A percentile compares a stretch with the other conserved stretches of the same genome.
Evolutionary conservation across 257 asterid genomes (phyloP).

Genomic region (Solanum dulcamara): DNA sequence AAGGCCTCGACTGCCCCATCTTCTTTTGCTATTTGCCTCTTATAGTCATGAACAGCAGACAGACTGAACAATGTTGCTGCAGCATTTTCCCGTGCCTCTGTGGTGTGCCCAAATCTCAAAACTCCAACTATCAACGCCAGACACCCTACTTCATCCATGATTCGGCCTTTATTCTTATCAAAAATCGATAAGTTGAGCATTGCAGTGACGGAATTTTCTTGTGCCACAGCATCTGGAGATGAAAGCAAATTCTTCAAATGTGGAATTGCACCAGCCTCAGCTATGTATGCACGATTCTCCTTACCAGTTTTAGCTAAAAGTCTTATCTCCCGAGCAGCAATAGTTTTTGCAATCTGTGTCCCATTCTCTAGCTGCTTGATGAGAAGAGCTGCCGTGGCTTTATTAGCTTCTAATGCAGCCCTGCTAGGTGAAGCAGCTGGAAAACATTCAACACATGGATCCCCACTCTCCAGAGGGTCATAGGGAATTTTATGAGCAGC

Average conservation of each 20-base stretch:
- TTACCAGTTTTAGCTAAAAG: constrained; percentile 67
- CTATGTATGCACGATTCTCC: constrained; percentile 71
- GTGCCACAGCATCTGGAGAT: constrained; percentile 53
- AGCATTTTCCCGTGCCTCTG: constrained; percentile 84
- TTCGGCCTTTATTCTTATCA: constrained; percentile 66
- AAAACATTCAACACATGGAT: constrained; percentile 22
- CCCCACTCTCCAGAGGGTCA: constrained; percentile 47
- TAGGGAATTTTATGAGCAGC: constrained; percentile 51
- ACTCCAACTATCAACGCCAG: constrained; percentile 53
- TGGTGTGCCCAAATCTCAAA: constrained; percentile 54
- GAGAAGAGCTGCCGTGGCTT: constrained; percentile 51
- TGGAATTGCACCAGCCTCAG: constrained; percentile 81
- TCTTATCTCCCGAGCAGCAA: constrained; percentile 77
- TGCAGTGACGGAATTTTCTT: constrained; percentile 88
- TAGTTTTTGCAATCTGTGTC: constrained; percentile 41
- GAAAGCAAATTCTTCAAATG: constrained; percentile 45
- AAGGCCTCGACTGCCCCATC: constrained; percentile 74
- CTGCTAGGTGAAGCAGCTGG: constrained; percentile 35
- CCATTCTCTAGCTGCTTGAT: constrained; percentile 61
- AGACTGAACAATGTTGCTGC: constrained; percentile 94
- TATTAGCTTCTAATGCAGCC: constrained; percentile 63
- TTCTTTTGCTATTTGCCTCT: constrained; percentile 58
- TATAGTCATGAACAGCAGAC: constrained; percentile 82
- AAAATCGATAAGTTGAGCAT: constrained; percentile 73
- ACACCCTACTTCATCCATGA: constrained; percentile 80